Evolutionary conservation across 2,329 filamentous ascomycete species (phyloP), one percentile per base, ranked within the genome.

Genomic region (Epichloe uncinata): DNA sequence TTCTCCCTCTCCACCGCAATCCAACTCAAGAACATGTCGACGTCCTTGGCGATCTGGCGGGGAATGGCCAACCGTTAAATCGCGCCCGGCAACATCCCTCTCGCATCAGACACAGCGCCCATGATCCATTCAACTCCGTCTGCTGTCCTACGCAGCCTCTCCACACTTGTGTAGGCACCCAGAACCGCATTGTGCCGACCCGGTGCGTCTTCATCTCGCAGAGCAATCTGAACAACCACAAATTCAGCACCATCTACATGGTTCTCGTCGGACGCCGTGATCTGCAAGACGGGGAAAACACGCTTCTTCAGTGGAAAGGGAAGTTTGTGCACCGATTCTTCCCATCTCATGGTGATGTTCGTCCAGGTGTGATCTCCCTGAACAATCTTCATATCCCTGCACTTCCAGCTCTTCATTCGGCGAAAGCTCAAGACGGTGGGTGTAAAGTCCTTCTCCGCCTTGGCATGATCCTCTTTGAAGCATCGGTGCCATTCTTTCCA

Each of bases 51-150:
- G 45, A 89, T 72, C 53, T 77, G 73, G 1, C 73, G 73, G 1
- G 81, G 77, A 45, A 86, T 71, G 3, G 75, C 78, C 61, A 77
- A 58, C 53, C 78, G 81, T 69, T 89, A 85, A 56, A 84, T 61
- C 70, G 73, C 81, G 61, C 74, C 69, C 0, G 86, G 86, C 50
- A 90, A 59, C 30, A 74, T 64, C 0, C 86, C 86, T 49, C 73
- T 73, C 0, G 85, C 85, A 62, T 90, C 78, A 52, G 81, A 84
- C 11, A 81, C 77, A 9, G 85, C 90, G 8, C 79, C 84, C 84
- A 91, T 90, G 51, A 83, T 70, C 86, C 86, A 93, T 63, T 84
- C 81, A 44, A 86, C 54, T 16, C 68, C 66, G n/a, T 57, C 60
- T 4, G 58, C 61, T 5, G 74, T 53, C 58, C 73, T 67, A 50